These are phyloP conservation scores for Lepraria neglecta DNA, from an alignment of 495 filamentous ascomycete species.

Conservation along the genomic window DNA sequence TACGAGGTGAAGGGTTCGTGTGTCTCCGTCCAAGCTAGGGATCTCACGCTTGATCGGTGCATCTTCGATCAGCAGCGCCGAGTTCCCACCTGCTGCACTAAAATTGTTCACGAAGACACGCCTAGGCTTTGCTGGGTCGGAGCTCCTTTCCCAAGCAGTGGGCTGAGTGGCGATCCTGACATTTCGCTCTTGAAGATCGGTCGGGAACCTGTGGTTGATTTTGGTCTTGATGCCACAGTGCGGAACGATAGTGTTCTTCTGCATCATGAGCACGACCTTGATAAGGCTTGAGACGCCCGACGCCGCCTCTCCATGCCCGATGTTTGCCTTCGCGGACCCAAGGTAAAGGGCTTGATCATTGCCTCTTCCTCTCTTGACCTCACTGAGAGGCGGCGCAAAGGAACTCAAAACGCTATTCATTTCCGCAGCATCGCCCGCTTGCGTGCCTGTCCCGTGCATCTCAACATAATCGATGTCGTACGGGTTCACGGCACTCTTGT, in stretches of 20 bases:
- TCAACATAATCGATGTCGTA: constrained; percentile 73
- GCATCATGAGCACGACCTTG: constrained; percentile 69
- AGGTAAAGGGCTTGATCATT: constrained; percentile 59
- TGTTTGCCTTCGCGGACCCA: constrained; percentile 75
- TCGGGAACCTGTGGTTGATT: constrained; percentile 37
- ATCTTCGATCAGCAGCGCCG: constrained; percentile 51
- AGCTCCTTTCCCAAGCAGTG: constrained; percentile 12
- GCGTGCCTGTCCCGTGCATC: constrained; percentile 81
- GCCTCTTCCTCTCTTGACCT: constrained; percentile 47
- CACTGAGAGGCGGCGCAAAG: constrained; percentile 57
- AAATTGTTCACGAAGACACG: constrained; percentile 65
- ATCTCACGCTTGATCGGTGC: constrained; percentile 33
- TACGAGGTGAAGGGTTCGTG: constrained; percentile 46
- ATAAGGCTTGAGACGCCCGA: constrained; percentile 68
- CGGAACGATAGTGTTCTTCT: constrained; percentile 62
- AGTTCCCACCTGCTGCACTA: constrained; percentile 54
- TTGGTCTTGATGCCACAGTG: constrained; percentile 46
- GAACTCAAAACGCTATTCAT: constrained; percentile 69
- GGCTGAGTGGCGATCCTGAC: constrained; percentile 19
- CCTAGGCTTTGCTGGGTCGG: constrained; percentile 41
- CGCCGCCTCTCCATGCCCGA: constrained; percentile 73
- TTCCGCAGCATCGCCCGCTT: constrained; percentile 71
- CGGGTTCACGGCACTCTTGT: constrained; percentile 60
- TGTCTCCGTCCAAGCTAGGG: constrained; percentile 29
- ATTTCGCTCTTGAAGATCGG: constrained; percentile 59